These are phyloP conservation scores for Coemansia sp. DNA, from an alignment of 192 early-diverging fungal genomes.

Conservation along the genomic window DNA sequence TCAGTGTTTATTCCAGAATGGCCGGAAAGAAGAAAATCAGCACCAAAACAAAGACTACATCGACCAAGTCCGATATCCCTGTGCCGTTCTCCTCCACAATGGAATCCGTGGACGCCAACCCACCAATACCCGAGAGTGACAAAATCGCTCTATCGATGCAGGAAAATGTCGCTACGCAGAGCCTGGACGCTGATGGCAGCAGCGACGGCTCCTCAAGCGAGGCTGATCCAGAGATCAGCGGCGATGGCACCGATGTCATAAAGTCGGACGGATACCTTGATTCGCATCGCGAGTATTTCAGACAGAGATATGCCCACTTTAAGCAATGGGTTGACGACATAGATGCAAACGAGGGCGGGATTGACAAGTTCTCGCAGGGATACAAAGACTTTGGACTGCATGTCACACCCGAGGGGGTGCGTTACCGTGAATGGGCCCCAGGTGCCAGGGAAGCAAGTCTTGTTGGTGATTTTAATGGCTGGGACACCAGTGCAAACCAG, in stretches of 20 bases:
- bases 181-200: background rate
- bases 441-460: constrained; percentile 73
- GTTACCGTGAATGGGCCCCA: constrained; percentile 97
- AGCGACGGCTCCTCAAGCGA: background rate
- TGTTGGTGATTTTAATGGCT: constrained; percentile 94
- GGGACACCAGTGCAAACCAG: constrained; percentile 71
- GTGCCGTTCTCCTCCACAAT: background rate
- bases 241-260: constrained; percentile 67
- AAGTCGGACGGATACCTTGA: constrained; percentile 77
- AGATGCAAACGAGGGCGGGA: constrained; percentile 69
- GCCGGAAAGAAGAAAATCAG: constrained; percentile 31
- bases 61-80: constrained; percentile 11
- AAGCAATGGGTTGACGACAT: constrained; percentile 73
- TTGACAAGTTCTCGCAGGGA: constrained; percentile 79
- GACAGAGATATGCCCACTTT: constrained; percentile 59
- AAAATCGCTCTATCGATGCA: background rate
- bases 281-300: constrained; percentile 65
- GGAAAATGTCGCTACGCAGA: constrained; percentile 7
- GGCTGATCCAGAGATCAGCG: constrained; percentile 38
- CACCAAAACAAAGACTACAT: constrained; percentile 15
- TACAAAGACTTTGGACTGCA: constrained; percentile 84
- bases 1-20: constrained; percentile 7
- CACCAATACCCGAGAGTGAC: background rate
- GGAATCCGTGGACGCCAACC: background rate
- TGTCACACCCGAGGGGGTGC: constrained; percentile 63